Base-by-base conservation (phyloP, 2,329 filamentous ascomycete genomes). In the Cercospora nicotianae region DNA sequence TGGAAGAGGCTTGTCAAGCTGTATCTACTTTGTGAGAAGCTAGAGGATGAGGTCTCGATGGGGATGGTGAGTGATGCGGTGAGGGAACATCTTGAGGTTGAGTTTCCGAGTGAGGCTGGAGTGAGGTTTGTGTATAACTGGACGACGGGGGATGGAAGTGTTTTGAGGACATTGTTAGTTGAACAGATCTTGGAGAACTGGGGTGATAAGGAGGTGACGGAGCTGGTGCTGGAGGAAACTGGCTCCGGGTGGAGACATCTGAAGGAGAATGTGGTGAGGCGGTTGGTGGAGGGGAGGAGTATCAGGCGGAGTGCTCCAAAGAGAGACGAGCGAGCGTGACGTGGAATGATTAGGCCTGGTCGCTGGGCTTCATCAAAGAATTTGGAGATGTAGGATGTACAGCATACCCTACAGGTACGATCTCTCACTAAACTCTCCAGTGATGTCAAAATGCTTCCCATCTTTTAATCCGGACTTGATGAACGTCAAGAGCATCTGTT, bases 41-140 rank as follows among this genome's bases (percentile, higher is more conserved):
- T 63, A 12, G 42, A n/a, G 18, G 61, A 63, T 28, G n/a, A 23
- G 45, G 30, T 33, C n/a, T 45, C 26, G 9, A 36, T 36, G 30
- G 23, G 31, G 9, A 9, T 26, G 42, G 45, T 63, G 28, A 26
- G 18, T 9, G 48, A 55, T 39, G 45, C 30, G 28, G 18, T 57
- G 16, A 48, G 16, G n/a, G 61, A 63, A n/a, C 61, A 63, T 55
- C 30, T 55, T 18, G 30, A 48, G 30, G 53, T 63, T 36, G 61
- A 63, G 30, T 63, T 63, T 57, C 61, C 61, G 45, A 26, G 61
- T 33, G 42, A 20, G 12, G 61, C 16, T 18, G 61, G 45, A 26
- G 45, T 57, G 61, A 39, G 20, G n/a, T 23, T 30, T 30, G 42
- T 42, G 9, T 63, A 53, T 57, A 48, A 36, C 1, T 16, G 10